A percentile compares a stretch with the other conserved stretches of the same genome.
Evolutionary conservation across 2,329 filamentous ascomycete species (phyloP).

Genomic region (Calonectria henricotiae): DNA sequence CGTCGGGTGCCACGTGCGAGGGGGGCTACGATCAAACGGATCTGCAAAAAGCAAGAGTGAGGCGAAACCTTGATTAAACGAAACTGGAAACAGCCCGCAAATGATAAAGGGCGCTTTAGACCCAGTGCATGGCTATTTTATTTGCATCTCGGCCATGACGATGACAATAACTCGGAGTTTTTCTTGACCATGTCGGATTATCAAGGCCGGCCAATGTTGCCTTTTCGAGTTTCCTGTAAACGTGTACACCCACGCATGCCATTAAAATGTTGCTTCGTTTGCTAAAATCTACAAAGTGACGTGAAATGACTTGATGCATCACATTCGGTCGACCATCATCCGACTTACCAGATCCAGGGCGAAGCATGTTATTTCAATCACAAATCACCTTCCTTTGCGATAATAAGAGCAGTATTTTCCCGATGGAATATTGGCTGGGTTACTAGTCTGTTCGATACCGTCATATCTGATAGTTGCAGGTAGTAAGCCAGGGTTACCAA

Average conservation of each 20-base stretch:
- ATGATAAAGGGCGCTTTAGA: neutral
- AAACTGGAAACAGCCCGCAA: constrained; percentile 2
- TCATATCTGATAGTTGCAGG: no score
- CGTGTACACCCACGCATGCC: neutral
- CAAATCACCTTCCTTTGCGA: neutral
- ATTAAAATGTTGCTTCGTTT: neutral
- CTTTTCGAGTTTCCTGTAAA: neutral
- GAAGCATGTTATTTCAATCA: neutral
- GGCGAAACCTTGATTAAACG: constrained; percentile 10
- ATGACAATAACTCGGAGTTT: neutral
- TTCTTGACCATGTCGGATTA: neutral
- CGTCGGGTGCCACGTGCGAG: constrained; percentile 7
- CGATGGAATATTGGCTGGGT: no score
- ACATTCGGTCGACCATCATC: neutral
- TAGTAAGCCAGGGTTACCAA: no score
- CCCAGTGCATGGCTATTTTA: no score
- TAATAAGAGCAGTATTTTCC: neutral
- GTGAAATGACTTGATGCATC: neutral
- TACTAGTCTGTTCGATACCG: no score
- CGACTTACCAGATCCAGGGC: neutral
- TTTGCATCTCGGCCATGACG: neutral
- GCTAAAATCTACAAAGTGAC: no score
- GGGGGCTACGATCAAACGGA: constrained; percentile 1
- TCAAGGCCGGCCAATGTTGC: neutral
- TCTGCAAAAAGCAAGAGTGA: constrained; percentile 1